These are phyloP conservation scores for Scleromitrula shiraiana DNA, from an alignment of 2,329 filamentous ascomycete species.

Conservation along the genomic window DNA sequence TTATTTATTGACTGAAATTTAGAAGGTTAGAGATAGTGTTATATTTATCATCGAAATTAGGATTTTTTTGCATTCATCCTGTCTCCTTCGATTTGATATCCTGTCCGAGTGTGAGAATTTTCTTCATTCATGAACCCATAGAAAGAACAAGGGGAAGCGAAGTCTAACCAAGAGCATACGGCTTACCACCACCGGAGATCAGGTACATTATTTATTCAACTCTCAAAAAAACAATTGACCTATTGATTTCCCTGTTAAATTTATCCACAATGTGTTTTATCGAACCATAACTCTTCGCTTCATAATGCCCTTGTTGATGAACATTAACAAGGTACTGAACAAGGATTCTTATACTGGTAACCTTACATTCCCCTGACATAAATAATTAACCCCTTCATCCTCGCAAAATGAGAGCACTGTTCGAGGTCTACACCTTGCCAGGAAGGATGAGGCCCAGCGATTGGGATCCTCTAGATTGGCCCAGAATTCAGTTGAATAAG, in stretches of 20 bases:
- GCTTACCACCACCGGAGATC: too few species aligned
- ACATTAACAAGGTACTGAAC: too few species aligned
- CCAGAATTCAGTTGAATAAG: neutral
- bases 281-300: neutral
- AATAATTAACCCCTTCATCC: too few species aligned
- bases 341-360: neutral
- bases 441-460: slow-evolving; percentile 2
- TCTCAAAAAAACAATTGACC: neutral
- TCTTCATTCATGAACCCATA: neutral
- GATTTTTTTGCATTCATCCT: too few species aligned
- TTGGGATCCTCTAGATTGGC: slow-evolving; percentile 6
- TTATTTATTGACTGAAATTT: too few species aligned
- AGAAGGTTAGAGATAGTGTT: neutral
- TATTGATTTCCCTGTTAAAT: neutral
- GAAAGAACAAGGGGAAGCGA: neutral
- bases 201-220: neutral
- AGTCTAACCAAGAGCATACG: too few species aligned
- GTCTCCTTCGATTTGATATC: neutral
- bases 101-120: neutral
- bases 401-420: slow-evolving; percentile 6
- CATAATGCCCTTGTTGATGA: neutral
- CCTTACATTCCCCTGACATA: neutral
- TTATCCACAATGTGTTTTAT: neutral
- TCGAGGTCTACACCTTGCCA: neutral
- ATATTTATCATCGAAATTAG: too few species aligned